Conservation (phyloP, 768 basidiomycete species). For the Pisolithus marmoratus region DNA sequence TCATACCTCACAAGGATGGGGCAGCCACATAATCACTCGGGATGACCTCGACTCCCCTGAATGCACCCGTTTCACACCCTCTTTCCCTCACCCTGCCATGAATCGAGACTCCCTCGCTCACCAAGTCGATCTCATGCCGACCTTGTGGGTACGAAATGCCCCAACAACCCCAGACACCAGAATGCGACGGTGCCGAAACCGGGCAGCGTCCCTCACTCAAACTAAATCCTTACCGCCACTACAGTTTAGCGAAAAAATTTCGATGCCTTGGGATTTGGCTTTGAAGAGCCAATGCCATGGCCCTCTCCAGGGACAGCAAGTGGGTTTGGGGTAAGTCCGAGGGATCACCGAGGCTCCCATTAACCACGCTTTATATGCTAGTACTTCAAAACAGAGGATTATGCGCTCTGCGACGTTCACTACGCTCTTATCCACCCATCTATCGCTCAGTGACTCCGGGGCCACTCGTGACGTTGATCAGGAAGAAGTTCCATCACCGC, state of each 20-base stretch:
- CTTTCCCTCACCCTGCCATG: constrained; percentile 10
- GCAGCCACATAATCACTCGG: not conserved
- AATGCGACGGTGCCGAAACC: constrained; percentile 14
- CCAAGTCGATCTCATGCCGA: not conserved
- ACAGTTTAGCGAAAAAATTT: constrained; percentile 24
- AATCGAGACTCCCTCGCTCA: constrained; percentile 2
- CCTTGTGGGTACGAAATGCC: constrained; percentile 11
- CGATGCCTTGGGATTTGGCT: constrained; percentile 18
- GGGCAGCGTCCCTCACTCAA: constrained; percentile 23
- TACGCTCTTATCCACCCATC: constrained; percentile 4
- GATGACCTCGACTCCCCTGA: not conserved
- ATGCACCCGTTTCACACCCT: not conserved
- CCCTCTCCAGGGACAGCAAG: constrained; percentile 11
- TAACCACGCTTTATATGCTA: not conserved
- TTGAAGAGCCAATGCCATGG: constrained; percentile 12
- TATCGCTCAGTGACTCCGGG: constrained; percentile 15
- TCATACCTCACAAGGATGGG: constrained; percentile 14
- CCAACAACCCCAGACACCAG: not conserved
- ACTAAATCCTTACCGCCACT: constrained; percentile 19
- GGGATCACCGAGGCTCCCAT: not conserved
- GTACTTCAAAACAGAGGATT: constrained; percentile 7
- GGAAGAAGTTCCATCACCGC: constrained; percentile 40
- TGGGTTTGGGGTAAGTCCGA: constrained; percentile 10
- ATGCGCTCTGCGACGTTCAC: constrained; percentile 11
- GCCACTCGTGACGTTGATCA: constrained; percentile 16